These are phyloP conservation scores for Saksenaea oblongispora DNA, from an alignment of 371 early-diverging fungal species.

Conservation along the genomic window DNA sequence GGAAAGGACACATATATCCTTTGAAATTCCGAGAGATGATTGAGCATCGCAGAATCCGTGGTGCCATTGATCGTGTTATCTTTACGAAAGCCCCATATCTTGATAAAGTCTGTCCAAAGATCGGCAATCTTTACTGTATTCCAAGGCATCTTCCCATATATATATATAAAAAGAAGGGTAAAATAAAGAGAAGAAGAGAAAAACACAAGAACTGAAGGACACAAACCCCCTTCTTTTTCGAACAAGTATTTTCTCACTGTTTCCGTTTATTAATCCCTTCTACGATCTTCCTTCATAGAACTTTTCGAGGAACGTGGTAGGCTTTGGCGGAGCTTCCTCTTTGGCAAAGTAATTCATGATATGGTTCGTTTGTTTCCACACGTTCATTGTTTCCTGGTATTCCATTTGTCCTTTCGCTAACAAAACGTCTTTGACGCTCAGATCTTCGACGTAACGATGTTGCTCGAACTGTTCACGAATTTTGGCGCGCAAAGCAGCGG, in stretches of 20 bases:
- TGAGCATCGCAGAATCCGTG: neutral
- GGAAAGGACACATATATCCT: conserved; percentile 11
- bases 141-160: neutral
- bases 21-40: conserved; percentile 10
- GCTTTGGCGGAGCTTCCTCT: conserved; percentile 75
- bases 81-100: neutral
- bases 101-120: neutral
- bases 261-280: conserved; percentile 5
- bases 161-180: neutral
- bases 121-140: neutral
- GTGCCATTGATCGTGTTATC: neutral
- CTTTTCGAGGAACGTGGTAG: conserved; percentile 78
- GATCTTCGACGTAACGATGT: conserved; percentile 80
- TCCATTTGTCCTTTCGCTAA: conserved; percentile 88
- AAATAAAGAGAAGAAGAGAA: neutral
- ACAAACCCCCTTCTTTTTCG: neutral
- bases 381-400: conserved; percentile 91
- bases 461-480: conserved; percentile 93
- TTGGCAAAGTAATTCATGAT: conserved; percentile 88
- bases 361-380: conserved; percentile 94
- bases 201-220: neutral
- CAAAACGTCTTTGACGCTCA: conserved; percentile 81
- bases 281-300: conserved; percentile 80
- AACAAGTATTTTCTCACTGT: neutral
- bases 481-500: conserved; percentile 75